phyloP scores from a whole-genome alignment of 257 asterid genomes.

The Salvia rosmarinus region DNA sequence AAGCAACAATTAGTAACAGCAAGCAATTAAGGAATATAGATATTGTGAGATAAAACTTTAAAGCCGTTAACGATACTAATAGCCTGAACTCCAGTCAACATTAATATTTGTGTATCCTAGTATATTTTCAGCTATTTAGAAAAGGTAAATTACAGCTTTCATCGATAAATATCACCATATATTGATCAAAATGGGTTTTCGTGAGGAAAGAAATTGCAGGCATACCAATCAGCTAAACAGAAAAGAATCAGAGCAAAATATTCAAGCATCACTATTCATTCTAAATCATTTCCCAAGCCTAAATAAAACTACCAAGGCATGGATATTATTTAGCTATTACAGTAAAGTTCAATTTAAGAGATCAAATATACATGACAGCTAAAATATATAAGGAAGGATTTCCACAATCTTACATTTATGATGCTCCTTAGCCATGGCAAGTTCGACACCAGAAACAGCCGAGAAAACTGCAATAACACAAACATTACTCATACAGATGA shows the following conservation, averaged over 20 bases:
- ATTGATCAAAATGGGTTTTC: too few species aligned
- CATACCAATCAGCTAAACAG: neutral
- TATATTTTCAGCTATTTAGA: too few species aligned
- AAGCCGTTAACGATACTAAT: too few species aligned
- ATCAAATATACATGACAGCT: conserved; percentile 16
- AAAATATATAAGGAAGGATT: conserved; percentile 14
- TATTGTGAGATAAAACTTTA: too few species aligned
- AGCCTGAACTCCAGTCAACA: too few species aligned
- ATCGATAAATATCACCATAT: too few species aligned
- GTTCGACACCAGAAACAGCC: conserved; percentile 89
- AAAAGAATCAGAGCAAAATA: neutral
- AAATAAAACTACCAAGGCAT: neutral
- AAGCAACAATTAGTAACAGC: too few species aligned
- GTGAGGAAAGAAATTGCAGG: neutral
- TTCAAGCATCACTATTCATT: neutral
- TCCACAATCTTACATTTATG: conserved; percentile 71
- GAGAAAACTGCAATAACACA: conserved; percentile 72
- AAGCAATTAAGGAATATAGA: too few species aligned
- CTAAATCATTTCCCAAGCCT: conserved; percentile 24
- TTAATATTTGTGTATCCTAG: too few species aligned
- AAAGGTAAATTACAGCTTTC: too few species aligned
- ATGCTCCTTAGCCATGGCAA: conserved; percentile 79
- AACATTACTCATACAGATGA: conserved; percentile 13
- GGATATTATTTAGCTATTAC: neutral
- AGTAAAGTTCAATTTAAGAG: neutral